Evolutionary conservation across 169 alveolate species (phyloP).

Genomic region (Perkinsus marinus): DNA sequence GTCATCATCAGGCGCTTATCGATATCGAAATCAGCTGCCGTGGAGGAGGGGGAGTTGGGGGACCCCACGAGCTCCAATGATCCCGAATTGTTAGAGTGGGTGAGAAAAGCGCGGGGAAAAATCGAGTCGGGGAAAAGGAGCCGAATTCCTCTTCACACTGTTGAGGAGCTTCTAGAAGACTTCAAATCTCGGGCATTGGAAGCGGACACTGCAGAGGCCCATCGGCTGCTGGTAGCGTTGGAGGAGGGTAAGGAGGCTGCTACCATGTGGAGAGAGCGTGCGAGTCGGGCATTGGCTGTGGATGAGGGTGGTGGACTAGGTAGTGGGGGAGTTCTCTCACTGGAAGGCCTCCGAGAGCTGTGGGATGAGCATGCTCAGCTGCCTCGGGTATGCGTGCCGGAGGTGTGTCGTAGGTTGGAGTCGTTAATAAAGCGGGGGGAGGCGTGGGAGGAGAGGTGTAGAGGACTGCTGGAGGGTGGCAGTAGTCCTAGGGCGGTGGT

Average conservation of each 20-base stretch:
- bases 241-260: background rate
- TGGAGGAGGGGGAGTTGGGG: too few relatives aligned
- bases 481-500: background rate
- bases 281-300: background rate
- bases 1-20: too few relatives aligned
- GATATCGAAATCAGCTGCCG: too few relatives aligned
- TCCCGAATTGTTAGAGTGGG: background rate
- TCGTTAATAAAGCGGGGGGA: background rate
- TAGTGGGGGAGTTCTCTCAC: background rate
- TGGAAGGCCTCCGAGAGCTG: background rate
- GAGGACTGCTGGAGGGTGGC: background rate
- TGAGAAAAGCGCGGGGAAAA: background rate
- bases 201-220: background rate
- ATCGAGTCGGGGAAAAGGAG: background rate
- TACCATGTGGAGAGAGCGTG: background rate
- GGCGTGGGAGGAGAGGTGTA: background rate
- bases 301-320: background rate
- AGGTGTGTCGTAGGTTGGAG: background rate
- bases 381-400: background rate
- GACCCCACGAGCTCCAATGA: background rate
- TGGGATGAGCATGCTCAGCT: background rate
- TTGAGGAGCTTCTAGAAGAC: background rate
- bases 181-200: background rate
- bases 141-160: background rate
- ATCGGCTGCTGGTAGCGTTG: background rate